Base-by-base conservation (phyloP, 2,329 filamentous ascomycete species). In the Geosmithia flava region DNA sequence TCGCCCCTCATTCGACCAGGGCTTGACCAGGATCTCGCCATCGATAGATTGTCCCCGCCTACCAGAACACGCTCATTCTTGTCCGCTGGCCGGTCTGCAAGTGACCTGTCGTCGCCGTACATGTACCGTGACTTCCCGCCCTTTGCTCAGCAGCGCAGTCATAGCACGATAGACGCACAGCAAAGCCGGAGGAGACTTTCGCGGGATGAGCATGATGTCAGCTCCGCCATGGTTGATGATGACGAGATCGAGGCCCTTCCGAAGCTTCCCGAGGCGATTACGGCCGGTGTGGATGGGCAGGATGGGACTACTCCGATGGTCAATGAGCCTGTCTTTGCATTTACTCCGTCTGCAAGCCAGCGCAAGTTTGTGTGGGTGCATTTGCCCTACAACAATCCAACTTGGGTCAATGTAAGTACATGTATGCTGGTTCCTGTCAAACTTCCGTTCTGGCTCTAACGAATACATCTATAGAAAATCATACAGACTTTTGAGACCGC, bases 341-440 rank as follows among this genome's bases (percentile, higher is more conserved):
- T 54, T 10, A 64, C 58, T 48, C 65, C 65, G 2, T 56, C 62
- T 40, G 55, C 59, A 2, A 56, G 59, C 37, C 53, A 57, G 2
- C 67, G 71, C 20, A 76, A 72, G 56, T 78, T 78, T 53, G 69
- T 74, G 54, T 80, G 76, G 76, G 68, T 79, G 44, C 76, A 80
- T 58, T 53, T 76, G 17, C 72, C 75, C 0, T 78, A 71, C 27
- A 79, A 74, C 8, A 78, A 79, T 47, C 74, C 76, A 0, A 67
- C 70, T 0, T 80, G 76, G 76, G 75, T 78, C 2, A 76, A 74
- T 64, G 74, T 75, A 55, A 51, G 62, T 37, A n/a, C 37, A 17
- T 20, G 17, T 17, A 19, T 7, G 13, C 33, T 37, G 33, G 15
- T 11, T 37, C 23, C 23, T 8, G 23, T 27, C 23, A 8, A n/a